Base-by-base conservation (phyloP, 2,329 filamentous ascomycete genomes). In the Endocalyx cinctus region DNA sequence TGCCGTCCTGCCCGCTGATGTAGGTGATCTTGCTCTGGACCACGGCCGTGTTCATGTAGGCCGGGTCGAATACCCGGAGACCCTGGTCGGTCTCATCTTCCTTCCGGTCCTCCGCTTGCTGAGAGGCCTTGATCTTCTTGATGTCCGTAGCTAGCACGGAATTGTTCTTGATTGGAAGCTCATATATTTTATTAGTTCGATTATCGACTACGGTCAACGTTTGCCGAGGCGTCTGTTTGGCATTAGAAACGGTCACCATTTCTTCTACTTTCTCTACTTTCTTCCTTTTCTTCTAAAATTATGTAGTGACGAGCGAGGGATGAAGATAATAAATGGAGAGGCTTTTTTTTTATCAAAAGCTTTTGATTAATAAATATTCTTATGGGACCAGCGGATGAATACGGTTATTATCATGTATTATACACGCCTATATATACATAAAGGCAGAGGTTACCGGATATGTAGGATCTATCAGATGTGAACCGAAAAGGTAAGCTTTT, bases 31-130 rank as follows among this genome's bases (percentile, higher is more conserved):
- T 60, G 46, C 63, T 67, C 54, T 66, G 54, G 14, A 71, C 61
- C 2, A 70, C 69, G 13, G 68, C 67, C 2, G 69, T 72, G 57
- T 72, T 72, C 62, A 70, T 67, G 54, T 69, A 72, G 3, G 63
- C 69, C n/a, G 68, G 67, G 50, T 72, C 69, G 34, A 60, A 70
- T 22, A 72, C 58, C 15, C 67, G 52, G n/a, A 72, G 61, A 10
- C 69, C 69, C 43, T 71, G 66, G 8, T 57, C 57, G 3, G 63
- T 67, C 55, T 70, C 66, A 48, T 70, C 61, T 34, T 70, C 65
- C 8, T 58, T 47, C 13, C 63, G 59, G 43, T 62, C 61, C 31
- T 57, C 43, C 10, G 49, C 42, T 29, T 31, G 8, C 20, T 8
- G 43, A 38, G 12, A 51, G 4, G 63, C 59, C 45, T 62, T 66